Evolutionary conservation across 228 moss, liverwort and hornwort genomes (phyloP).

Genomic region (Sphagnum magellanicum): DNA sequence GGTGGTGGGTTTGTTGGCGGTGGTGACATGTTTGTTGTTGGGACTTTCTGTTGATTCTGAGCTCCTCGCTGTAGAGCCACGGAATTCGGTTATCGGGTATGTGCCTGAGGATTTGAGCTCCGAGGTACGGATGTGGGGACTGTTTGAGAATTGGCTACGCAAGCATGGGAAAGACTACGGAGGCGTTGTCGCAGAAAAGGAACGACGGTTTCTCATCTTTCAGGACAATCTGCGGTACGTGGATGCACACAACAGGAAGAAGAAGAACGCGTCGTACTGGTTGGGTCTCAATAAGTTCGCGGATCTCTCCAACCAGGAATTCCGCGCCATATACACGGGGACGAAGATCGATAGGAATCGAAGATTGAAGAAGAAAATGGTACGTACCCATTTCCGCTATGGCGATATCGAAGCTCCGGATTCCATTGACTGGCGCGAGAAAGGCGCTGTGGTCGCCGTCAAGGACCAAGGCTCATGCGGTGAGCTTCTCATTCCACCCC

Average conservation of each 20-base stretch:
- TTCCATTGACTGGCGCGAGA: conserved; percentile 66
- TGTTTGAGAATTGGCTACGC: conserved; percentile 25
- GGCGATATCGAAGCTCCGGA: conserved; percentile 40
- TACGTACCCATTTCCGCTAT: conserved; percentile 41
- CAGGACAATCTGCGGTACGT: conserved; percentile 73
- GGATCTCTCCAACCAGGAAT: conserved; percentile 80
- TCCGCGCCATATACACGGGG: conserved; percentile 53
- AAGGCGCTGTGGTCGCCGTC: conserved; percentile 60
- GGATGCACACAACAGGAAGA: conserved; percentile 32
- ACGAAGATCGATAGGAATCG: conserved; percentile 33
- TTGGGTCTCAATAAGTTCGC: conserved; percentile 81
- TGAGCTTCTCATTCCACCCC: conserved; percentile 5
- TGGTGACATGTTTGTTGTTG: too few relatives aligned
- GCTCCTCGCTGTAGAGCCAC: too few relatives aligned
- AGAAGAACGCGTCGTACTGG: conserved; percentile 33
- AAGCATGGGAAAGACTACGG: conserved; percentile 17
- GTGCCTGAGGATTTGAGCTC: conserved; percentile 20
- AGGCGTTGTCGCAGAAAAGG: conserved; percentile 22
- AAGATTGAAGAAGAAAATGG: conserved; percentile 22
- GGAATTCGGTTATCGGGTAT: conserved; percentile 18
- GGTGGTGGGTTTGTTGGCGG: too few relatives aligned
- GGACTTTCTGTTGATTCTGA: too few relatives aligned
- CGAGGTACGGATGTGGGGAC: conserved; percentile 14
- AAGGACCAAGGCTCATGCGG: conserved; percentile 88
- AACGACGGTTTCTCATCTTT: conserved; percentile 51